Evolutionary conservation across 148 eudicot species (phyloP), one percentile per base, ranked within the genome.

Genomic region (Rhododendron kiyosumense): DNA sequence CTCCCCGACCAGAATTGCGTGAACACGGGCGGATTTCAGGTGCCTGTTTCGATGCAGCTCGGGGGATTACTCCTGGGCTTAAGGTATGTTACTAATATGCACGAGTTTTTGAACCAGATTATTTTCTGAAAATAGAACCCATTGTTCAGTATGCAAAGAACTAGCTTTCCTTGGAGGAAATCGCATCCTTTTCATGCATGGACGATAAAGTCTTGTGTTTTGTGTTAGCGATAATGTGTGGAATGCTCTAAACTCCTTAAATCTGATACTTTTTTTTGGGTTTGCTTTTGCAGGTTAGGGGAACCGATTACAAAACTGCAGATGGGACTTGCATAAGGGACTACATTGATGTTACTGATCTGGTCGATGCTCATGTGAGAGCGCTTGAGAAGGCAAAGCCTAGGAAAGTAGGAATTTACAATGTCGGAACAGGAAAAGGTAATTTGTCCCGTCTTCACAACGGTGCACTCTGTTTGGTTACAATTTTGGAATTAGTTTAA

Each of bases 41-140:
- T 85, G 99, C 99, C 52, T 95, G 99, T 88, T 97, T 95, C 86
- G 98, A 97, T 92, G 99, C 99, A 32, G 99, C 99, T 89, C 98
- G 95, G n/a, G 96, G 98, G 48, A 94, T 97, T 85, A 94, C 75
- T 79, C 88, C 92, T 3, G 98, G 98, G 30, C 92, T 97, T 48
- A 93, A 95, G 95, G 99, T 96, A 87, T 30, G 54, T 26, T 28
- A 28, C 34, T 28, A 6, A 24, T 3, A 3, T 67, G 15, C 32
- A 28, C 3, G 28, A 26, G 15, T 67, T 67, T 65, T 67, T 67
- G 74, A 28, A 67, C 74, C 17, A 28, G 34, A 26, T 67, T 67
- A 10, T 28, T 67, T 67, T 67, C 34, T 67, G 30, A n/a, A 65
- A 24, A 65, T 65, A 26, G 73, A 65, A 24, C 12, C 30, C 30